phyloP scores from a whole-genome alignment of 257 asterid genomes.

The Knoxia roxburghii region DNA sequence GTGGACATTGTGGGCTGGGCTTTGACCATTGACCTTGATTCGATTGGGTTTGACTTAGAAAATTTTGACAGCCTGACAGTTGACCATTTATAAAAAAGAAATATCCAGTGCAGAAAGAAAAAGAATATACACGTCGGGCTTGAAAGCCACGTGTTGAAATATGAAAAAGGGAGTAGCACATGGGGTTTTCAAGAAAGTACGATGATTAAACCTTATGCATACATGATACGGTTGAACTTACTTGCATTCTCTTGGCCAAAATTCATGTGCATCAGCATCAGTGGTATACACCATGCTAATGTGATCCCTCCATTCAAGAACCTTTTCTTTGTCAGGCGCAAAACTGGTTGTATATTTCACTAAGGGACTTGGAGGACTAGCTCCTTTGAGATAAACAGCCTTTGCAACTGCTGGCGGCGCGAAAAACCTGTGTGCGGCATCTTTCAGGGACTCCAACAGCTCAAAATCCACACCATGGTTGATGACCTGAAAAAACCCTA shows the following conservation, averaged over 20 bases:
- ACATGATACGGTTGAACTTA: constrained; percentile 7
- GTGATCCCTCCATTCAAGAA: constrained; percentile 36
- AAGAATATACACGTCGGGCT: no score
- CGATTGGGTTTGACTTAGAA: no score
- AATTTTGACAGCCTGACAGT: no score
- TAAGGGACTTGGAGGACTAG: constrained; percentile 26
- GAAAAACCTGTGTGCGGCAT: constrained; percentile 22
- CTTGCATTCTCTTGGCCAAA: constrained; percentile 20
- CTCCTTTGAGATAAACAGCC: constrained; percentile 24
- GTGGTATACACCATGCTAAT: constrained; percentile 26
- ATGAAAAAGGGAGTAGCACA: no score
- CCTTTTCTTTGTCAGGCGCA: constrained; percentile 28
- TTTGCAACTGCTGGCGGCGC: constrained; percentile 21
- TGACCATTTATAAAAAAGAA: no score
- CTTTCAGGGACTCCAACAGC: constrained; percentile 18
- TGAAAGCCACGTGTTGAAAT: no score
- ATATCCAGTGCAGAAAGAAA: no score
- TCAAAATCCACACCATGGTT: constrained; percentile 26
- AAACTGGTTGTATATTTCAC: constrained; percentile 31
- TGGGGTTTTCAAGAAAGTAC: no score
- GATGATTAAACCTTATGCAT: no score
- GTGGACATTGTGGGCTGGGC: no score
- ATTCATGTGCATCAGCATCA: neutral
- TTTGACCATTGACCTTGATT: no score
- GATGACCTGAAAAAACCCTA: constrained; percentile 2